phyloP scores from a whole-genome alignment of 495 filamentous ascomycete genomes.

The Paragyromitra xinjiangensis region DNA sequence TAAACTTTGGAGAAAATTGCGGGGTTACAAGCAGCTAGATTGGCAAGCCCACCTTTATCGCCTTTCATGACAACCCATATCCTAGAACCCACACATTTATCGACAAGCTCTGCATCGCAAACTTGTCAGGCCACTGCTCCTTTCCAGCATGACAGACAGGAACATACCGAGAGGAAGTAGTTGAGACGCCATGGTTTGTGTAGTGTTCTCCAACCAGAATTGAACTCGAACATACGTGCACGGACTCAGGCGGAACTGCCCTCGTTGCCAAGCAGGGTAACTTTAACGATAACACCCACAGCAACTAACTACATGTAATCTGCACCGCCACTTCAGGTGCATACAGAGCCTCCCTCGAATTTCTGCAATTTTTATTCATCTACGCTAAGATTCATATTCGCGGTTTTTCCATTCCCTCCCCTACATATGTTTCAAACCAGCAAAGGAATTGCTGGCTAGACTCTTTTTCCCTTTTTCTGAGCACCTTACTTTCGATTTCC shows the following conservation, averaged over 20 bases:
- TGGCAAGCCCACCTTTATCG: slow-evolving; percentile 77
- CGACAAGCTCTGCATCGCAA: slow-evolving; percentile 81
- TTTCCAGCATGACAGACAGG: slow-evolving; percentile 4
- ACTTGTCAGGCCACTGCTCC: slow-evolving; percentile 31
- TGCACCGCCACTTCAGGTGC: slow-evolving; percentile 10
- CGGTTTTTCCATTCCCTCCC: slow-evolving; percentile 7
- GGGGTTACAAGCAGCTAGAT: slow-evolving; percentile 4
- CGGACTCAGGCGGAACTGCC: slow-evolving; percentile 14
- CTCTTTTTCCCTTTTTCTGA: background rate
- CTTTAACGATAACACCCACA: slow-evolving; percentile 6
- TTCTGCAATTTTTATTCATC: slow-evolving; percentile 19
- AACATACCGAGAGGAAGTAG: slow-evolving; percentile 76
- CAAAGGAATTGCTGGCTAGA: slow-evolving; percentile 11
- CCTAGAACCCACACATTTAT: slow-evolving; percentile 95
- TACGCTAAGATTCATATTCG: background rate
- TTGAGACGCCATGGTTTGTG: slow-evolving; percentile 75
- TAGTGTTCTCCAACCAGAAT: slow-evolving; percentile 18
- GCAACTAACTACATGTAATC: background rate
- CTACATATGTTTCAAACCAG: slow-evolving; percentile 12
- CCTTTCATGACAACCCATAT: slow-evolving; percentile 99
- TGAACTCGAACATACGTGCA: slow-evolving; percentile 20
- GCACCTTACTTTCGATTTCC: background rate
- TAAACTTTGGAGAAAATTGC: slow-evolving; percentile 9
- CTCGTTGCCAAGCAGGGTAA: slow-evolving; percentile 39
- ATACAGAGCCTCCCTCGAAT: slow-evolving; percentile 26